Evolutionary conservation across 495 filamentous ascomycete genomes (phyloP).

Genomic region (Neurospora sp.): DNA sequence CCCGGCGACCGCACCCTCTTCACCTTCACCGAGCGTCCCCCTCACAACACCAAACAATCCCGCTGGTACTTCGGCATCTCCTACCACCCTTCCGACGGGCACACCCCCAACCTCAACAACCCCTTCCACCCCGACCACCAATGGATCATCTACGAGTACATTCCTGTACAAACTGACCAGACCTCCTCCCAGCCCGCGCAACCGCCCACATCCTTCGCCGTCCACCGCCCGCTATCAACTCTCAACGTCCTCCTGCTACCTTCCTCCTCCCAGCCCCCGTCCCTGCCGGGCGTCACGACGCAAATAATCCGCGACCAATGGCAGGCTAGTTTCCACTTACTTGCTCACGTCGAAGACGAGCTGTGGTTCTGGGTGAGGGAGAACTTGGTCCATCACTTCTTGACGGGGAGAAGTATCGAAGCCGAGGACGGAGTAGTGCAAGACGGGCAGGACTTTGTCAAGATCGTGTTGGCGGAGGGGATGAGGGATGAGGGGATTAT

Average conservation of each 20-base stretch:
- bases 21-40: neutral
- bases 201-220: neutral
- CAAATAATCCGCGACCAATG: neutral
- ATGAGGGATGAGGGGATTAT: neutral
- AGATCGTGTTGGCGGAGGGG: neutral
- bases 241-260: neutral
- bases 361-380: neutral
- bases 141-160: neutral
- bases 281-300: neutral
- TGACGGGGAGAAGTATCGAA: neutral
- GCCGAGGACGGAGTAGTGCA: fast-evolving
- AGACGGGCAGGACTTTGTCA: neutral
- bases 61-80: neutral
- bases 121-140: neutral
- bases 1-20: neutral
- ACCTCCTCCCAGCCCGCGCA: neutral
- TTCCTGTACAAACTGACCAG: neutral
- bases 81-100: neutral
- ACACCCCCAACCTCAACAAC: neutral
- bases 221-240: neutral
- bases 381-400: fast-evolving
- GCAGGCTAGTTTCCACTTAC: neutral
- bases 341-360: neutral
- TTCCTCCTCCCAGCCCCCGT: neutral
- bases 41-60: neutral